These are phyloP conservation scores for Tetrapisispora iriomotensis DNA, from an alignment of 805 yeast genomes.

Conservation along the genomic window DNA sequence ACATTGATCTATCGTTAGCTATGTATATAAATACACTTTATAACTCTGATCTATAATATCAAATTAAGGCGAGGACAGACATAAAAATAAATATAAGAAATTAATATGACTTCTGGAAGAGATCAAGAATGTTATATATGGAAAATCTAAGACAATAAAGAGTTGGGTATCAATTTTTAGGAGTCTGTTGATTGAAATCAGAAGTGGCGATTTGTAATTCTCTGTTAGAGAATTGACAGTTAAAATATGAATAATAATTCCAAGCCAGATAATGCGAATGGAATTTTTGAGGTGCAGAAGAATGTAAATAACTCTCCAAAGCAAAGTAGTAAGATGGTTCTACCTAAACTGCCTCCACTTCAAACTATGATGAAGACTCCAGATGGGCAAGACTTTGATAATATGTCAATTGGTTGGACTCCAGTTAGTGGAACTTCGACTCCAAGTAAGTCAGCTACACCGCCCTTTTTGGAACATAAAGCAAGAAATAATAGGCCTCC, in stretches of 20 bases:
- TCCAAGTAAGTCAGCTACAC: neutral
- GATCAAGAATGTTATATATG: too few species aligned
- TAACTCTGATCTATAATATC: too few species aligned
- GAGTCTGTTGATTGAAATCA: too few species aligned
- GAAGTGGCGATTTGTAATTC: too few species aligned
- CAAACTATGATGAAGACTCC: constrained; percentile 15
- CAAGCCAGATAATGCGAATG: neutral
- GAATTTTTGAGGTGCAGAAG: neutral
- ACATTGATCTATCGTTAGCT: too few species aligned
- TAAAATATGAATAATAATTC: neutral
- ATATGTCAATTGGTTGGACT: constrained; percentile 19
- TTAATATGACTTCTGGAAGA: too few species aligned
- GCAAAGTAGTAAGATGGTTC: neutral
- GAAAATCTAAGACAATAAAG: too few species aligned
- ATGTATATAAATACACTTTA: too few species aligned
- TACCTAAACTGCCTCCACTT: constrained; percentile 26
- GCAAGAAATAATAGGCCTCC: constrained; percentile 15
- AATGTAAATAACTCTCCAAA: neutral
- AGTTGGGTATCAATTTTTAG: too few species aligned
- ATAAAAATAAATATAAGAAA: too few species aligned
- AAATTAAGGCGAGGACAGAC: too few species aligned
- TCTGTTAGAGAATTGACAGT: too few species aligned
- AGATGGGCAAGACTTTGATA: constrained; percentile 3
- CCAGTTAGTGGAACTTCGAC: constrained; percentile 8
- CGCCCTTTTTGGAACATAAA: neutral